Evolutionary conservation across 805 yeast species (phyloP).

Genomic region (Candida ortonii): DNA sequence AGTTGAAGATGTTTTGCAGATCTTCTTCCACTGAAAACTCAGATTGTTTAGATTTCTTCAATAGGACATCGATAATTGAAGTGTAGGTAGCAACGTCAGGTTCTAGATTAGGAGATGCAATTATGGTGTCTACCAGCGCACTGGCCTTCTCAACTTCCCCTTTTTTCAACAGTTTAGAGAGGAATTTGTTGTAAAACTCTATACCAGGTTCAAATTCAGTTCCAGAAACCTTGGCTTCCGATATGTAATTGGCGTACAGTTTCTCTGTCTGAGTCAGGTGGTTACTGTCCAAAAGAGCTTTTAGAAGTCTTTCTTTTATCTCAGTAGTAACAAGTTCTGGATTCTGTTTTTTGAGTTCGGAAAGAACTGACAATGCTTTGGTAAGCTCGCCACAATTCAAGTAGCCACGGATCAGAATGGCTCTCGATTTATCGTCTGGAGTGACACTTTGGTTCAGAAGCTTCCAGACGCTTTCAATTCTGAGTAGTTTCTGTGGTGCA

Average conservation of each 20-base stretch:
- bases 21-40: conserved; percentile 34
- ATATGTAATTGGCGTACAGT: conserved; percentile 25
- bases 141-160: conserved; percentile 44
- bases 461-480: conserved; percentile 39
- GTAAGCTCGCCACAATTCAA: conserved; percentile 39
- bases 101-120: conserved; percentile 32
- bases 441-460: conserved; percentile 30
- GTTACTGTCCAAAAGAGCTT: conserved; percentile 41
- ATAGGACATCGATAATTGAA: conserved; percentile 50
- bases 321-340: conserved; percentile 36
- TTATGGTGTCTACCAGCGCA: conserved; percentile 46
- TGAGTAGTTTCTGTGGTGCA: conserved; percentile 28
- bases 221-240: conserved; percentile 29
- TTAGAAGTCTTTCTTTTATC: conserved; percentile 43
- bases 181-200: conserved; percentile 50
- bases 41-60: conserved; percentile 48
- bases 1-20: conserved; percentile 26
- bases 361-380: conserved; percentile 40
- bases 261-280: conserved; percentile 40
- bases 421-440: conserved; percentile 49
- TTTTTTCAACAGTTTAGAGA: conserved; percentile 39
- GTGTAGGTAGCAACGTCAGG: conserved; percentile 67
- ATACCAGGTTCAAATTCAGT: conserved; percentile 40
- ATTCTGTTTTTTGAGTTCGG: conserved; percentile 32
- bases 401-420: conserved; percentile 47